phyloP scores from a whole-genome alignment of 768 basidiomycete genomes.

The Boletus tylopilopsis region DNA sequence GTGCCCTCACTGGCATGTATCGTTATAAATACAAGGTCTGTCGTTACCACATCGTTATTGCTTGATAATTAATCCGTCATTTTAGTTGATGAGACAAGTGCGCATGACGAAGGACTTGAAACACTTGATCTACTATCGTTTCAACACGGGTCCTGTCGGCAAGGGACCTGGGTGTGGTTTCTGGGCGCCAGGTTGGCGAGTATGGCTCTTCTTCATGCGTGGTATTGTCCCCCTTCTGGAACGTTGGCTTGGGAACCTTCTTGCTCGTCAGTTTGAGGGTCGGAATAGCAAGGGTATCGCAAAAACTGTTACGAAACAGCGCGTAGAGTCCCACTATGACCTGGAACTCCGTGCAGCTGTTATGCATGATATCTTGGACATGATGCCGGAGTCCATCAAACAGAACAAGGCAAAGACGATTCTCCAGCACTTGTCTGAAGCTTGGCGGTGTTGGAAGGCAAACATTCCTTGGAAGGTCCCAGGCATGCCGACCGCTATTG shows the following conservation, averaged over 20 bases:
- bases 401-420: constrained; percentile 99
- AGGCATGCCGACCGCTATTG: constrained; percentile 98
- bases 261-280: constrained; percentile 98
- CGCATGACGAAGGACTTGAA: constrained; percentile 99
- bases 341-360: constrained; percentile 96
- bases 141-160: constrained; percentile 99
- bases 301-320: constrained; percentile 98
- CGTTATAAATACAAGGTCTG: constrained; percentile 97
- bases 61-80: constrained; percentile 1
- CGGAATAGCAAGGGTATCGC: constrained; percentile 95
- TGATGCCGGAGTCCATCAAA: constrained; percentile 99
- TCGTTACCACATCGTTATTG: neutral
- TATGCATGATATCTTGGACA: constrained; percentile 99
- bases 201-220: constrained; percentile 99
- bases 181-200: constrained; percentile 99
- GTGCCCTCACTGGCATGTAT: constrained; percentile 99
- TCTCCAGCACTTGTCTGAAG: constrained; percentile 95
- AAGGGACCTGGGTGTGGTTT: constrained; percentile 99
- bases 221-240: constrained; percentile 97
- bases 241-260: constrained; percentile 95
- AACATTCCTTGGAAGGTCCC: constrained; percentile 99
- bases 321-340: constrained; percentile 98
- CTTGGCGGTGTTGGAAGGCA: constrained; percentile 97
- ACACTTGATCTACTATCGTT: constrained; percentile 96
- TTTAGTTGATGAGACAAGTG: constrained; percentile 95